Evolutionary conservation across 345 rosid genomes (phyloP), one percentile per base, ranked within the genome.

Genomic region (Bretschneidera sinensis): DNA sequence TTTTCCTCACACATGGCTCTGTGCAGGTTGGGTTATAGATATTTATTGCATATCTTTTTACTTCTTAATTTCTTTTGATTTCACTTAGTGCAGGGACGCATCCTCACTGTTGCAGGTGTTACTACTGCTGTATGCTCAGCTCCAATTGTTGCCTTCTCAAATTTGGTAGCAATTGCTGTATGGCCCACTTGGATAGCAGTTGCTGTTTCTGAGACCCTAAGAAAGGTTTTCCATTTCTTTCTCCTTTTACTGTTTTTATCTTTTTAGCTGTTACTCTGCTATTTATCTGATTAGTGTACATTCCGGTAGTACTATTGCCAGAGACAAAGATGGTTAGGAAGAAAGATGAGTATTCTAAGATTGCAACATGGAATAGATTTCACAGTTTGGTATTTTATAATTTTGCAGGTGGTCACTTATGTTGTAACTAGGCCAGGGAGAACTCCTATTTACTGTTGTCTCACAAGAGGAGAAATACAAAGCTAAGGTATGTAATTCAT

Each of bases 401-500:
- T 39, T 33, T 57, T 63, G 73, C 77, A 86, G 96, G 89, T 92
- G 76, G 87, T 87, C 54, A 87, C 79, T 5, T 92, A 89, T 68
- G 97, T 92, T 61, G 86, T 89, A 55, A 82, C 91, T 24, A 85
- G 86, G 80, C 97, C 98, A 25, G 94, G 92, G 73, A 85, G 98
- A 92, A 75, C 92, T 89, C 54, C 73, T 89, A 52, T 92, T 92
- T 73, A 92, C 97, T 5, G 91, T 92, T 59, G 95, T 89, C 60
- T 85, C 97, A 6, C 84, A 79, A 71, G 98, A 92, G 31, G 98
- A 92, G 82, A 92, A 92, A 75, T 92, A 89, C 77, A 89, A 89
- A 78, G 98, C 96, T 64, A 88, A 92, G 85, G 96, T 85, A 51
- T 34, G 76, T 64, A 62, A 48, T 39, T 39, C 45, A n/a, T n/a